A percentile compares a stretch with the other conserved stretches of the same genome.
These are phyloP conservation scores for Clonostachys byssicola DNA, from an alignment of 2,329 filamentous ascomycete species.

Conservation along the genomic window DNA sequence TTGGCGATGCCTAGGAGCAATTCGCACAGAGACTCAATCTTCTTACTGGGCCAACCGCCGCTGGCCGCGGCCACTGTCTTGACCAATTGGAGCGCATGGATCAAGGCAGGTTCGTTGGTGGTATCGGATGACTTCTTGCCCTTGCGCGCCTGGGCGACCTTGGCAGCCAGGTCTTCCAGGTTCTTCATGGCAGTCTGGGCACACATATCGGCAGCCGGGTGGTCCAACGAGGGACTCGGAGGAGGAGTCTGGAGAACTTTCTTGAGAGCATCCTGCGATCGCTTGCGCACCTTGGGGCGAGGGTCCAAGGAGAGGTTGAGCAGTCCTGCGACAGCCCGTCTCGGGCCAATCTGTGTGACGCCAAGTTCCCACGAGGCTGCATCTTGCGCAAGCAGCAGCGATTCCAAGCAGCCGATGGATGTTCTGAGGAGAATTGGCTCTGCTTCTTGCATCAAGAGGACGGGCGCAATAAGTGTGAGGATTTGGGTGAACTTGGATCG, in stretches of 20 bases:
- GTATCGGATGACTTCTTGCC: conserved; percentile 54
- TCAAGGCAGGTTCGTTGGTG: conserved; percentile 75
- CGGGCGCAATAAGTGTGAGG: conserved; percentile 78
- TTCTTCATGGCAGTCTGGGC: conserved; percentile 84
- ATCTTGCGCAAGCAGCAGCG: conserved; percentile 87
- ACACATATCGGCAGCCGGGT: conserved; percentile 94
- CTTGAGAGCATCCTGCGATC: conserved; percentile 83
- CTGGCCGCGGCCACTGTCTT: conserved; percentile 85
- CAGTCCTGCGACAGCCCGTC: conserved; percentile 81
- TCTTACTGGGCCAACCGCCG: conserved; percentile 93
- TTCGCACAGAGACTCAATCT: conserved; percentile 90
- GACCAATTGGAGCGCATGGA: conserved; percentile 87
- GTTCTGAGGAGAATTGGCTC: conserved; percentile 84
- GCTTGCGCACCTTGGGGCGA: conserved; percentile 88
- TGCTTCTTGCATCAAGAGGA: conserved; percentile 73
- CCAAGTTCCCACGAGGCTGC: conserved; percentile 82
- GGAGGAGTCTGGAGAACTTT: conserved; percentile 81
- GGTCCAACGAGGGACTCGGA: conserved; percentile 86
- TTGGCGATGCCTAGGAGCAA: conserved; percentile 82
- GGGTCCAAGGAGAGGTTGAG: conserved; percentile 81
- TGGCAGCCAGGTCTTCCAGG: conserved; percentile 67
- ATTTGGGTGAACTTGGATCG: conserved; percentile 95
- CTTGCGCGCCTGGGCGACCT: conserved; percentile 60
- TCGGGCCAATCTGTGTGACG: conserved; percentile 77
- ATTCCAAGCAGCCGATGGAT: conserved; percentile 90